A percentile compares a stretch with the other conserved stretches of the same genome.
These are phyloP conservation scores for Naegleria lovaniensis DNA, from an alignment of 208 protist genomes.

Conservation along the genomic window DNA sequence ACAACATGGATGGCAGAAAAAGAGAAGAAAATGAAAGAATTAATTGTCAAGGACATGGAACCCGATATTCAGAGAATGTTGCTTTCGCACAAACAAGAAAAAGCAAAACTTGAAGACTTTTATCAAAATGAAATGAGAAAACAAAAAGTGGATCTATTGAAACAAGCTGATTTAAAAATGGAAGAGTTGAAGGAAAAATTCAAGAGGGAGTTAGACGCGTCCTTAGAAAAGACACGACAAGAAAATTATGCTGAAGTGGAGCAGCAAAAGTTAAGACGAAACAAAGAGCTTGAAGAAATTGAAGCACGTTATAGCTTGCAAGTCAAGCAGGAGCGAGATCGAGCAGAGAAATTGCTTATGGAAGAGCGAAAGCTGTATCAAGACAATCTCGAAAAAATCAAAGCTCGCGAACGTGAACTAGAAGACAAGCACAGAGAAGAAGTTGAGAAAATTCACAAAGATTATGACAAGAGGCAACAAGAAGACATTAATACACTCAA, in stretches of 20 bases:
- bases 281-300: not conserved
- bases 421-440: not conserved
- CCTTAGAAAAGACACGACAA: not conserved
- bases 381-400: not conserved
- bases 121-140: not conserved
- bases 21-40: not conserved
- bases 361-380: not conserved
- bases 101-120: conserved; percentile 11
- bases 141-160: not conserved
- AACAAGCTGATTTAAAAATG: not conserved
- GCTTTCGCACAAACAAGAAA: not conserved
- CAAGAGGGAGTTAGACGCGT: not conserved
- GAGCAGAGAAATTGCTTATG: not conserved
- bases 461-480: not conserved
- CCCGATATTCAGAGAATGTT: not conserved
- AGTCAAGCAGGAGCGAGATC: not conserved
- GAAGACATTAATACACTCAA: not conserved
- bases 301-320: not conserved
- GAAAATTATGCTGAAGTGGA: not conserved
- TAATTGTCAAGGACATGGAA: not conserved
- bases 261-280: not conserved
- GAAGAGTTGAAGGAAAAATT: conserved; percentile 18
- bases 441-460: not conserved
- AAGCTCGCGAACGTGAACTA: not conserved
- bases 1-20: not conserved